A percentile compares a stretch with the other conserved stretches of the same genome.
Evolutionary conservation across 2,329 filamentous ascomycete genomes (phyloP).

Genomic region (Aspergillus oerlinghausenensis): DNA sequence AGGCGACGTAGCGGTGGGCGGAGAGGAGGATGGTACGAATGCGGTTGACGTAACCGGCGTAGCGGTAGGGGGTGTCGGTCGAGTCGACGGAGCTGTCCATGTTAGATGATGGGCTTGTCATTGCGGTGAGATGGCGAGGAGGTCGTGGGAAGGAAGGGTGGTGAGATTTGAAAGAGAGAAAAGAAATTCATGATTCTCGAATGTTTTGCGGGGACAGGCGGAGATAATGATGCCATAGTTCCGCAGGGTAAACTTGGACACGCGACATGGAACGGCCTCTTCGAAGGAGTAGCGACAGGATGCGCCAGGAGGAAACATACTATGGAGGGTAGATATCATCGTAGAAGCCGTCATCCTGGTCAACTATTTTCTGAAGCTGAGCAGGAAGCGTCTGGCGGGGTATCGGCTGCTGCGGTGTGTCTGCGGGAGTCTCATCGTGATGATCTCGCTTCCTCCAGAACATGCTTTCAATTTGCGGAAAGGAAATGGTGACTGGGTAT

Average conservation of each 20-base stretch:
- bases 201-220: slow-evolving; percentile 3
- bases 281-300: background rate
- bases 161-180: background rate
- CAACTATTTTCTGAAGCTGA: slow-evolving; percentile 52
- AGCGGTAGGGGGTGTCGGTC: slow-evolving; percentile 80
- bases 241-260: background rate
- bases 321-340: slow-evolving; percentile 73
- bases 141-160: no score
- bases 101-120: slow-evolving; percentile 9
- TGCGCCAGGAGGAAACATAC: slow-evolving; percentile 48
- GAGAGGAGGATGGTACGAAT: slow-evolving; percentile 81
- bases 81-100: slow-evolving; percentile 64
- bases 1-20: slow-evolving; percentile 93
- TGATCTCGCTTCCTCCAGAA: slow-evolving; percentile 26
- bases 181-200: background rate
- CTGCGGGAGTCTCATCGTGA: slow-evolving; percentile 19
- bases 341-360: slow-evolving; percentile 67
- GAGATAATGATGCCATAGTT: background rate
- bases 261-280: background rate
- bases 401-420: slow-evolving; percentile 32
- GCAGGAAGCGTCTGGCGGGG: slow-evolving; percentile 50
- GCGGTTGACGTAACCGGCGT: slow-evolving; percentile 85
- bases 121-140: background rate
- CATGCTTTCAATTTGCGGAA: slow-evolving; percentile 9
- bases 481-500: background rate